Conservation (phyloP, 2,329 filamentous ascomycete genomes). For the Phoma sp. region DNA sequence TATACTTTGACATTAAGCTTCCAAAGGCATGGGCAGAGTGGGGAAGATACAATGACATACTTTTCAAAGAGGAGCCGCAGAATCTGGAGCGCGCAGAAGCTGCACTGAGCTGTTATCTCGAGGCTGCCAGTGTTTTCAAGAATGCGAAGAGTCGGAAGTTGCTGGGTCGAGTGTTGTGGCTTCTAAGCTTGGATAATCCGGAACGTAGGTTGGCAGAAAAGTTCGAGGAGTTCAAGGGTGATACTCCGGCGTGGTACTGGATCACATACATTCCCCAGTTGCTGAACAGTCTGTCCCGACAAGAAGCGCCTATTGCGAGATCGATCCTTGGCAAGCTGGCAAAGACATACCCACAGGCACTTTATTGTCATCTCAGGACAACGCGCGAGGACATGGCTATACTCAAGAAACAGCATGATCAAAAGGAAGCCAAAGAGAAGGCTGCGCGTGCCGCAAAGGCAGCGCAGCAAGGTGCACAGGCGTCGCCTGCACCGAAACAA, state of each 20-base stretch:
- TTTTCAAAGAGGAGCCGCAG: slow-evolving; percentile 88
- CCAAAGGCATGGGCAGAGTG: slow-evolving; percentile 99
- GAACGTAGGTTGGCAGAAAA: slow-evolving; percentile 82
- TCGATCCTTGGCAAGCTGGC: slow-evolving; percentile 90
- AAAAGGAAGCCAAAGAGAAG: slow-evolving; percentile 64
- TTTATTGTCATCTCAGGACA: slow-evolving; percentile 95
- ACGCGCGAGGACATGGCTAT: slow-evolving; percentile 91
- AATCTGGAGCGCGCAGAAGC: slow-evolving; percentile 86
- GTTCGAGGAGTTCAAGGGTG: slow-evolving; percentile 96
- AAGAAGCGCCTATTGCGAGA: slow-evolving; percentile 86
- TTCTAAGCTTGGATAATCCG: slow-evolving; percentile 89
- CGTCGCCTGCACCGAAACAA: slow-evolving; percentile 46
- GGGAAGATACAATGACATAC: slow-evolving; percentile 96
- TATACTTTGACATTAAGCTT: slow-evolving; percentile 94
- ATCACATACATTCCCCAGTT: slow-evolving; percentile 98
- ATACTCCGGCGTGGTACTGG: slow-evolving; percentile 99
- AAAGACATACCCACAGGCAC: slow-evolving; percentile 89
- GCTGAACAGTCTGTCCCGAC: slow-evolving; percentile 86
- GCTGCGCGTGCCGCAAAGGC: slow-evolving; percentile 50
- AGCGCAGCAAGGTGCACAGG: slow-evolving; percentile 66
- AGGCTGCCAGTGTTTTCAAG: slow-evolving; percentile 95
- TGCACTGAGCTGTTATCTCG: slow-evolving; percentile 93
- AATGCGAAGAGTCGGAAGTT: slow-evolving; percentile 95
- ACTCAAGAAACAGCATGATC: slow-evolving; percentile 85
- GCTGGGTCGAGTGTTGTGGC: slow-evolving; percentile 90